Evolutionary conservation across 225 moss, liverwort and hornwort species (phyloP).

Genomic region (Pseudoscleropodium purum): DNA sequence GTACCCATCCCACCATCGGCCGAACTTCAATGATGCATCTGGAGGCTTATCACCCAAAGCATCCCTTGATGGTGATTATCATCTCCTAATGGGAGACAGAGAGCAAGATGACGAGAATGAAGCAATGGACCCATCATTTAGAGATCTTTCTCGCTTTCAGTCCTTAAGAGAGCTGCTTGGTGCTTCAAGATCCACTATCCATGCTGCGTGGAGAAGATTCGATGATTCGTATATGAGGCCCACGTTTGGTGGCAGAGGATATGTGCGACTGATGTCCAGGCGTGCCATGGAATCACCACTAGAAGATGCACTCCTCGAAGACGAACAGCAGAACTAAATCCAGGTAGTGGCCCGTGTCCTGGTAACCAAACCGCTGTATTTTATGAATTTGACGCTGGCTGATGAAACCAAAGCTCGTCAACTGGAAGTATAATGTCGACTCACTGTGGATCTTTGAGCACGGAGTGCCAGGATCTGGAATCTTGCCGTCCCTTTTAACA

Average conservation of each 20-base stretch:
- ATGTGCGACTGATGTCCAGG: constrained; percentile 45
- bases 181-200: constrained; percentile 74
- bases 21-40: constrained; percentile 5
- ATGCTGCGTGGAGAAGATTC: constrained; percentile 65
- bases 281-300: constrained; percentile 20
- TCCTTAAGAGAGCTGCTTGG: constrained; percentile 52
- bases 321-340: constrained; percentile 11
- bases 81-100: background rate
- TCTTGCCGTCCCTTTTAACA: background rate
- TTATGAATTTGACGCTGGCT: background rate
- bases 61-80: constrained; percentile 13
- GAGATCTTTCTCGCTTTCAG: constrained; percentile 19
- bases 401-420: background rate
- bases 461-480: background rate
- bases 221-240: constrained; percentile 91
- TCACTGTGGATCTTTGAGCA: background rate
- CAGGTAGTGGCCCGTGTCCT: background rate
- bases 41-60: constrained; percentile 55
- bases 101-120: background rate
- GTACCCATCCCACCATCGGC: constrained; percentile 31
- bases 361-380: background rate
- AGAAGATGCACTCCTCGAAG: constrained; percentile 40
- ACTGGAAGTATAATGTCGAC: background rate
- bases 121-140: background rate
- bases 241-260: constrained; percentile 78